These are phyloP conservation scores for Jaltomata sinuosa DNA, from an alignment of 257 asterid genomes.

Conservation along the genomic window DNA sequence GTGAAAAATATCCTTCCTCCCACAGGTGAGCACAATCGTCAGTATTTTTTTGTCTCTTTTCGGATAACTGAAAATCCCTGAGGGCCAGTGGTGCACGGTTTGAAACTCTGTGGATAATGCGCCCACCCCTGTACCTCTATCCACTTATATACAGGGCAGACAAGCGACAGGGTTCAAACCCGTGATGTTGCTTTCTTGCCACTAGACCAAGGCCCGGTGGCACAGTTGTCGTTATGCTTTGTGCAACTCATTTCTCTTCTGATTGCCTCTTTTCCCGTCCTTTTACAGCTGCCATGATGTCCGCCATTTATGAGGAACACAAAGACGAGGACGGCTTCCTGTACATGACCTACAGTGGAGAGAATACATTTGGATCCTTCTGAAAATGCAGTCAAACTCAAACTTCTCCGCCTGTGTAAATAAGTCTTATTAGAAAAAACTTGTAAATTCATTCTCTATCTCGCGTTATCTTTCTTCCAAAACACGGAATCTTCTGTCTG, in stretches of 20 bases:
- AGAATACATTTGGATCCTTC: conserved; percentile 4
- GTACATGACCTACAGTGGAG: conserved; percentile 9
- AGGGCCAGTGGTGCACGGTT: neutral
- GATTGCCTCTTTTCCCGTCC: neutral
- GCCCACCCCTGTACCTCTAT: neutral
- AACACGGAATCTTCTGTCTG: neutral
- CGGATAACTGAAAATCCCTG: neutral
- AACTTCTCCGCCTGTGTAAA: neutral
- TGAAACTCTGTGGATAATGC: neutral
- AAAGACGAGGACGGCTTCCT: conserved; percentile 11
- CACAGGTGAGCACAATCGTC: neutral
- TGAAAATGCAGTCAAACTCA: neutral
- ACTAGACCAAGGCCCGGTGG: neutral
- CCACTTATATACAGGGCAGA: neutral
- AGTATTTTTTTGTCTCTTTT: neutral
- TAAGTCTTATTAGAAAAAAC: neutral
- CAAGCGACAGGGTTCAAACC: neutral
- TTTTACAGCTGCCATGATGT: conserved; percentile 7
- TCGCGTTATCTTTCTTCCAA: neutral
- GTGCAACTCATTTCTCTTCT: neutral
- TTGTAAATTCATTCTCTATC: neutral
- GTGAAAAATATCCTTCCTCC: conserved; percentile 8
- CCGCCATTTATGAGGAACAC: conserved; percentile 7
- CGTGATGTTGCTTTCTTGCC: neutral
- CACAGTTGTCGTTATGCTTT: neutral